These are phyloP conservation scores for Aspergillus piperis DNA, from an alignment of 2,329 filamentous ascomycete genomes.

Conservation along the genomic window DNA sequence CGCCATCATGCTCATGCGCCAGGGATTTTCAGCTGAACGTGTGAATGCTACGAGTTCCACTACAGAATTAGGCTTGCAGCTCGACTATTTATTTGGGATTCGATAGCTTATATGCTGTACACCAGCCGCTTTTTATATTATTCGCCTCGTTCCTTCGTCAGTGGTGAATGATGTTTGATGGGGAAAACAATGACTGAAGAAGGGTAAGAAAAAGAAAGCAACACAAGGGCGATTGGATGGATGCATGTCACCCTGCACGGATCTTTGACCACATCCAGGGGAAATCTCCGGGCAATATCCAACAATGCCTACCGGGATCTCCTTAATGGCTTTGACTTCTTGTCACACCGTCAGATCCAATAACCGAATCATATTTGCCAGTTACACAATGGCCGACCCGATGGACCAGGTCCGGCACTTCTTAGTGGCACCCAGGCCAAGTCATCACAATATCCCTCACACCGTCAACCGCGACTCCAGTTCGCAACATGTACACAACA, in stretches of 20 bases:
- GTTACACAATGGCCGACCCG: constrained; percentile 2
- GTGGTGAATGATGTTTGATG: neutral
- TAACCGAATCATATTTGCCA: neutral
- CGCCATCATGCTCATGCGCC: constrained; percentile 26
- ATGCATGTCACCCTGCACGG: constrained; percentile 9
- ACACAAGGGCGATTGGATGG: neutral
- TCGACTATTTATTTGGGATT: neutral
- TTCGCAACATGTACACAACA: neutral
- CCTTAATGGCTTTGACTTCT: neutral
- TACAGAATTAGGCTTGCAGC: constrained; percentile 2
- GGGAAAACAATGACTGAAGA: neutral
- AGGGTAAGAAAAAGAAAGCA: neutral
- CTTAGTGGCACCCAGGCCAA: neutral
- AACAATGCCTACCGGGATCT: neutral
- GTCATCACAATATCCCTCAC: neutral
- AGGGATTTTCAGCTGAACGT: constrained; percentile 24
- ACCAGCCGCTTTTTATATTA: neutral
- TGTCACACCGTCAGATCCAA: neutral
- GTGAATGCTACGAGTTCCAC: constrained; percentile 2
- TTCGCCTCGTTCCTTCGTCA: neutral
- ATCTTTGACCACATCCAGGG: constrained; percentile 15
- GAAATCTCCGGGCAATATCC: constrained; percentile 7
- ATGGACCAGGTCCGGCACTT: neutral
- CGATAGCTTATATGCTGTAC: neutral
- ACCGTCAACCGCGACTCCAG: neutral